These are phyloP conservation scores for Incumbomyces delicatus DNA, from an alignment of 2,329 filamentous ascomycete species.

Conservation along the genomic window DNA sequence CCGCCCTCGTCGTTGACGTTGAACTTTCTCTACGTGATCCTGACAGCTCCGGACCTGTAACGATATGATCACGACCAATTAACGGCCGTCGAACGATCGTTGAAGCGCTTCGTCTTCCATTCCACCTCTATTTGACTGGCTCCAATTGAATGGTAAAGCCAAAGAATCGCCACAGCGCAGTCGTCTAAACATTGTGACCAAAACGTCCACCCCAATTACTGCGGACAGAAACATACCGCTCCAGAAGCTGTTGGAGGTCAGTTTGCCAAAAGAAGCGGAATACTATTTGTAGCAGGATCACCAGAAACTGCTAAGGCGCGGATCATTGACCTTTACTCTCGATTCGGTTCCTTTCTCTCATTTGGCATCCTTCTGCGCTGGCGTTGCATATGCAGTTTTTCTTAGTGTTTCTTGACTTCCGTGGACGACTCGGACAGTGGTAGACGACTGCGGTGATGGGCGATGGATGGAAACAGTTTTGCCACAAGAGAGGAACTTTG, in stretches of 20 bases:
- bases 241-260: not conserved
- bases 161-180: conserved; percentile 1
- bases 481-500: conserved; percentile 56
- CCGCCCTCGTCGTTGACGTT: too few species aligned
- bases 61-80: too few species aligned
- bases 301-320: not conserved
- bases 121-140: too few species aligned
- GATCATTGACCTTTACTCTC: not conserved
- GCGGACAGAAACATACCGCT: too few species aligned
- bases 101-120: too few species aligned
- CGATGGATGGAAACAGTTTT: conserved; percentile 55
- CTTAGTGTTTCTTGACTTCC: not conserved
- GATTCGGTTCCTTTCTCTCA: not conserved
- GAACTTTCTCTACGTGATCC: too few species aligned
- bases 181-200: not conserved
- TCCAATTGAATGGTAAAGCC: too few species aligned
- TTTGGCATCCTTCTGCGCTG: not conserved
- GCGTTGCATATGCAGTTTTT: conserved; percentile 2
- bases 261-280: too few species aligned
- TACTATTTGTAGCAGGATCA: too few species aligned
- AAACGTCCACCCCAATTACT: not conserved
- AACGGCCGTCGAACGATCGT: too few species aligned
- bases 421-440: not conserved
- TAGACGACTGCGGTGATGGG: conserved; percentile 11
- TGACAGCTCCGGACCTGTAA: too few species aligned